Percentiles rank a stretch among this genome's conserved stretches.
Evolutionary conservation across 2,329 filamentous ascomycete genomes (phyloP).

Genomic region (Aspergillus pseudotamarii): DNA sequence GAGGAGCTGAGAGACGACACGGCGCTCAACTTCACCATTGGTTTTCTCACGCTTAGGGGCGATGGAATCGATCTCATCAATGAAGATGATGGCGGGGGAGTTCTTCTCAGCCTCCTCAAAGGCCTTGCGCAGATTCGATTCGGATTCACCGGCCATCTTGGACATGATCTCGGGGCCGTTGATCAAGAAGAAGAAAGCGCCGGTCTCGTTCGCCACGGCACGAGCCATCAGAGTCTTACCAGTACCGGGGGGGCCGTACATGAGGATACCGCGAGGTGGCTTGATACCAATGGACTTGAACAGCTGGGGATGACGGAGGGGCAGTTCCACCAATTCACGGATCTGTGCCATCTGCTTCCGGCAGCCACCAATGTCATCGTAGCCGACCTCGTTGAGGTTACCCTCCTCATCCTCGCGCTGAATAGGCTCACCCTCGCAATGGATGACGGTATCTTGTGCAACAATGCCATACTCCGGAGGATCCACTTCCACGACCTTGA

Average conservation of each 20-base stretch:
- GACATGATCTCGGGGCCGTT: slow-evolving; percentile 99
- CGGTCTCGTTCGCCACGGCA: slow-evolving; percentile 97
- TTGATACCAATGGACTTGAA: slow-evolving; percentile 99
- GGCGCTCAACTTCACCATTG: slow-evolving; percentile 96
- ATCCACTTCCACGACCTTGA: slow-evolving; percentile 99
- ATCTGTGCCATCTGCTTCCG: slow-evolving; percentile 99
- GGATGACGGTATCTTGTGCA: slow-evolving; percentile 97
- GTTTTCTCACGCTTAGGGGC: slow-evolving; percentile 99
- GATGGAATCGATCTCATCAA: slow-evolving; percentile 99
- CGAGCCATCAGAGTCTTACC: slow-evolving; percentile 99
- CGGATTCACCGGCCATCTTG: slow-evolving; percentile 99
- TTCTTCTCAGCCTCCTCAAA: slow-evolving; percentile 99
- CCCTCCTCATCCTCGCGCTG: slow-evolving; percentile 99
- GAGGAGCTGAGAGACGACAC: slow-evolving; percentile 94
- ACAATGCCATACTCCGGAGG: slow-evolving; percentile 98
- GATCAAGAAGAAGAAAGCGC: slow-evolving; percentile 99
- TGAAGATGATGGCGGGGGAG: slow-evolving; percentile 98
- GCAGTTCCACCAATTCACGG: slow-evolving; percentile 95
- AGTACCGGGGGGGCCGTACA: slow-evolving; percentile 95
- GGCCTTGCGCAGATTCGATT: slow-evolving; percentile 97
- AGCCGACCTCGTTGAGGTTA: slow-evolving; percentile 98
- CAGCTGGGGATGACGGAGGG: slow-evolving; percentile 92
- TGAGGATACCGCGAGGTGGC: slow-evolving; percentile 94
- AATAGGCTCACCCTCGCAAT: slow-evolving; percentile 96
- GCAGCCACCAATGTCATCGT: slow-evolving; percentile 99